Evolutionary conservation across 208 protist species (phyloP).

Genomic region (Crithidia sp.): DNA sequence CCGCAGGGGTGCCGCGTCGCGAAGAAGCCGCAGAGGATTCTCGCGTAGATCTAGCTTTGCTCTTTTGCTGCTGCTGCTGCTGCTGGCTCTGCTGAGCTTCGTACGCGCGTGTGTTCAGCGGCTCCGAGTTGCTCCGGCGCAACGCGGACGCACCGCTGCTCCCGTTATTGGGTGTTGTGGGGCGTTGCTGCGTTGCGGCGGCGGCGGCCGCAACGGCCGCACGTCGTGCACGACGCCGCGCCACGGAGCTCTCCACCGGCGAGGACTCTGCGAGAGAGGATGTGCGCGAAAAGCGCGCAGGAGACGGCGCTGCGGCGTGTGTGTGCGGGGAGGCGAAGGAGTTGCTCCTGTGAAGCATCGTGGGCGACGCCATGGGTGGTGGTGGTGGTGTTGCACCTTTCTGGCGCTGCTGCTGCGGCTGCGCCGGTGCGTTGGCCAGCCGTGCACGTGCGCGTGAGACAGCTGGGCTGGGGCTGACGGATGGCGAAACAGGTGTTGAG

Average conservation of each 20-base stretch:
- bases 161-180: too few relatives aligned
- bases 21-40: neutral
- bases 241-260: constrained; percentile 7
- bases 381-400: neutral
- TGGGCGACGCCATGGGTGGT: neutral
- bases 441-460: constrained; percentile 11
- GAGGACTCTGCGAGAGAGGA: constrained; percentile 12
- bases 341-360: neutral
- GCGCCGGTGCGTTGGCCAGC: neutral
- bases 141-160: neutral
- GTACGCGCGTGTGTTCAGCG: constrained; percentile 13
- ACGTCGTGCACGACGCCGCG: constrained; percentile 8
- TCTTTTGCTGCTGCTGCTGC: too few relatives aligned
- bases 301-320: neutral
- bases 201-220: neutral
- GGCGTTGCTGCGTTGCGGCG: neutral
- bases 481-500: neutral
- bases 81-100: constrained; percentile 3
- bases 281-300: constrained; percentile 12
- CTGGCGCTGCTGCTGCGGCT: neutral
- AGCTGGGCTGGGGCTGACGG: neutral
- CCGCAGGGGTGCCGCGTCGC: neutral
- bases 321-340: neutral
- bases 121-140: constrained; percentile 11
- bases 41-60: too few relatives aligned